Base-by-base conservation (phyloP, 495 filamentous ascomycete genomes). In the Platismatia glauca region DNA sequence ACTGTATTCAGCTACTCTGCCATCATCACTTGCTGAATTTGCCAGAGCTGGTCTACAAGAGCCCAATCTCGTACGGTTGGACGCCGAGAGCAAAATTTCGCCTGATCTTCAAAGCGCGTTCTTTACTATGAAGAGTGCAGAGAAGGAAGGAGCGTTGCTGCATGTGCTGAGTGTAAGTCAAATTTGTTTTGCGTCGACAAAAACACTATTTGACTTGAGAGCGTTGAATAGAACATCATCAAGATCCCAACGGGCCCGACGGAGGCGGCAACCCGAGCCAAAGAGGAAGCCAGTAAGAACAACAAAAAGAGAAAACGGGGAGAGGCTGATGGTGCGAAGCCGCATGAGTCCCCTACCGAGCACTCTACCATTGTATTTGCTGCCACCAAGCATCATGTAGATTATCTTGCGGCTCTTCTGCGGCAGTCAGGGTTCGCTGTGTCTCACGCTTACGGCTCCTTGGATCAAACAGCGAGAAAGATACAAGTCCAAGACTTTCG, bases 331-430 rank as follows among this genome's bases (percentile, higher is more conserved):
- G 75, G 66, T 8, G 72, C 70, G 44, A 76, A 78, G 35, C 61
- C 71, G 15, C 76, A 72, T 18, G 81, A 83, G 50, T 84, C 85
- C 58, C 86, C 88, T 5, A 88, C 86, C 1, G 77, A 83, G 53
- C 84, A 95, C 71, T 95, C 94, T 0, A 98, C 94, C 0, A 96
- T 98, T 63, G 76, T 98, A 20, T 98, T 98, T 72, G 82, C 88
- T 2, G 90, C 94, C 11, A 97, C 94, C 0, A 97, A 97, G 69
- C 93, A 97, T 73, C 91, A 97, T 67, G 94, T 98, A n/a, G 94
- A 98, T 68, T 97, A 96, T 72, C 74, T 98, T 9, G 83, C 88
- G 37, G 78, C 81, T 33, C 75, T 98, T 22, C 78, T 97, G 4
- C 73, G 77, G 22, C 76, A 85, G 44, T 82, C 88, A 24, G 93